Percentiles rank a stretch among this genome's conserved stretches.
Conservation (phyloP, 2,329 filamentous ascomycete species). For the Pseudogymnoascus sp. region DNA sequence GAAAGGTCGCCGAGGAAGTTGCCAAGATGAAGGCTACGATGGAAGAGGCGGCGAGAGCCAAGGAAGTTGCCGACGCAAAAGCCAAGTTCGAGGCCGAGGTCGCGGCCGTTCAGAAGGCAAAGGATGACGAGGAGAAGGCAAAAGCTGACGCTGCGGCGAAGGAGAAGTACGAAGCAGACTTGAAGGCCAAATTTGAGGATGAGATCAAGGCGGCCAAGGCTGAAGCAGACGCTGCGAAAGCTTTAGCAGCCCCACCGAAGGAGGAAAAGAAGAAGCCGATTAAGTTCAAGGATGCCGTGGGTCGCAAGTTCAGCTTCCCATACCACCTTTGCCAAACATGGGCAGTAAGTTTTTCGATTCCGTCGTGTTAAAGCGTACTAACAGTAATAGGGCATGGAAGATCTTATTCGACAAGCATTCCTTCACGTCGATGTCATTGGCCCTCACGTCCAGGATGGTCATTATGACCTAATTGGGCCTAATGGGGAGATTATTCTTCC, state of each 20-base stretch:
- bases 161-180: slow-evolving; percentile 8
- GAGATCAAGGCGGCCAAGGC: slow-evolving; percentile 26
- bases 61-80: slow-evolving; percentile 36
- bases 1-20: slow-evolving; percentile 37
- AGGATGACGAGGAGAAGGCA: slow-evolving; percentile 23
- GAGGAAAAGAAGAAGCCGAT: slow-evolving; percentile 56
- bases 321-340: slow-evolving; percentile 79
- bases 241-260: slow-evolving; percentile 26
- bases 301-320: slow-evolving; percentile 86
- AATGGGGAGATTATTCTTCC: slow-evolving; percentile 78
- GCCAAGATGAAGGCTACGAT: slow-evolving; percentile 41
- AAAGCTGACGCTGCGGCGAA: slow-evolving; percentile 5
- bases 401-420: slow-evolving; percentile 78
- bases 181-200: slow-evolving; percentile 29
- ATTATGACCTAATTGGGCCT: slow-evolving; percentile 73
- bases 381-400: slow-evolving; percentile 65
- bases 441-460: slow-evolving; percentile 67
- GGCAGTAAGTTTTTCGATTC: slow-evolving; percentile 50
- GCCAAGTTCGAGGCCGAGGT: slow-evolving; percentile 42
- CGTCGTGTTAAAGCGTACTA: slow-evolving; percentile 21
- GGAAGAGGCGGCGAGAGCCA: slow-evolving; percentile 40
- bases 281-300: slow-evolving; percentile 85
- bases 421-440: slow-evolving; percentile 69
- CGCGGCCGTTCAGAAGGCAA: slow-evolving; percentile 35
- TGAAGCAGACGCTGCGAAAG: slow-evolving; percentile 31